phyloP scores from a whole-genome alignment of 495 filamentous ascomycete genomes.

The Penicillium dipodomyicola region DNA sequence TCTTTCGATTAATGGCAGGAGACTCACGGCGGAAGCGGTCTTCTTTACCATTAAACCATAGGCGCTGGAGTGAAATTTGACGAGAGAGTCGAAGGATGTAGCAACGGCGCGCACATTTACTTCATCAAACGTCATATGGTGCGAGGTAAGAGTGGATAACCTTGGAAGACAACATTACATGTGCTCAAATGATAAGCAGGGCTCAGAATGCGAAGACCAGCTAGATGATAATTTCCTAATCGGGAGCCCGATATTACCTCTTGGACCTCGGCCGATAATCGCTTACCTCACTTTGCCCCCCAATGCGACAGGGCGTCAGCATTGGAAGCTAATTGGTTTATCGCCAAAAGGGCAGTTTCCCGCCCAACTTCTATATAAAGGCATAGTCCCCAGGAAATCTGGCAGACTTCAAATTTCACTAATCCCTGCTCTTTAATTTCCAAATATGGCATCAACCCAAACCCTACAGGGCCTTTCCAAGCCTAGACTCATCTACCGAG shows the following conservation, averaged over 20 bases:
- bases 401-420: no score
- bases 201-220: no score
- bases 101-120: no score
- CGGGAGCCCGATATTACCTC: neutral
- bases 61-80: no score
- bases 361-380: neutral
- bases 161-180: no score
- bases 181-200: no score
- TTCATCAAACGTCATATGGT: no score
- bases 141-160: no score
- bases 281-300: neutral
- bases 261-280: neutral
- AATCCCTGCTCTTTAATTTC: neutral
- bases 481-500: conserved; percentile 12
- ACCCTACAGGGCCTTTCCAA: neutral
- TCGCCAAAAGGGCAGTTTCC: neutral
- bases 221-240: neutral
- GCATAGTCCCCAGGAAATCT: neutral
- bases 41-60: no score
- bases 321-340: neutral
- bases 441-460: neutral
- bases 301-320: neutral
- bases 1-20: no score
- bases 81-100: no score
- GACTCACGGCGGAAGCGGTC: no score